These are phyloP conservation scores for Kodamaea leandrae DNA, from an alignment of 805 yeast genomes.

Conservation along the genomic window DNA sequence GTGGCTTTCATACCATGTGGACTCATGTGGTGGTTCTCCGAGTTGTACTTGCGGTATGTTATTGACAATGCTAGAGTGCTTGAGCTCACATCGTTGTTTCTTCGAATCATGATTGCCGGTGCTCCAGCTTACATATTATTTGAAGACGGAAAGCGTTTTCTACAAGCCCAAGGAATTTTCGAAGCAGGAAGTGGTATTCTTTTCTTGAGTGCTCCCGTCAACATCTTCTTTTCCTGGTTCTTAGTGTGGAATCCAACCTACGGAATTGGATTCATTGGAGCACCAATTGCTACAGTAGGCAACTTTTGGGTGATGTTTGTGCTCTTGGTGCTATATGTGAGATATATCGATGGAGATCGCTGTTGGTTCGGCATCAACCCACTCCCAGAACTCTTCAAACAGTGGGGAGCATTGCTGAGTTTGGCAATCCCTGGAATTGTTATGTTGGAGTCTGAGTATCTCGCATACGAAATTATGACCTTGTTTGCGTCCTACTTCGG, in stretches of 20 bases:
- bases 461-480: conserved; percentile 48
- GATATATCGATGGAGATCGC: conserved; percentile 53
- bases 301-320: conserved; percentile 43
- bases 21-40: conserved; percentile 40
- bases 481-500: conserved; percentile 47
- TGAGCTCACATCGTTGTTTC: conserved; percentile 31
- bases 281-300: conserved; percentile 42
- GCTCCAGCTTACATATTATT: conserved; percentile 45
- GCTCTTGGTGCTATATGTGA: conserved; percentile 34
- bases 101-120: conserved; percentile 35
- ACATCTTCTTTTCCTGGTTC: conserved; percentile 38
- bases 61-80: conserved; percentile 35
- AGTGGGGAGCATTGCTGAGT: conserved; percentile 35
- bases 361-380: conserved; percentile 67
- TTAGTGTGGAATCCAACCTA: conserved; percentile 41
- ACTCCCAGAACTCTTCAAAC: conserved; percentile 29
- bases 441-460: conserved; percentile 45
- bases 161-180: conserved; percentile 47
- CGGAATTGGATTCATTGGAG: conserved; percentile 44
- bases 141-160: conserved; percentile 39
- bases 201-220: conserved; percentile 41
- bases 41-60: conserved; percentile 25
- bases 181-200: conserved; percentile 47
- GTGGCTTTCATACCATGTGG: conserved; percentile 39
- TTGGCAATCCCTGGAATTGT: conserved; percentile 46